Evolutionary conservation across 495 filamentous ascomycete genomes (phyloP).

Genomic region (Hyaloscypha finlandica): DNA sequence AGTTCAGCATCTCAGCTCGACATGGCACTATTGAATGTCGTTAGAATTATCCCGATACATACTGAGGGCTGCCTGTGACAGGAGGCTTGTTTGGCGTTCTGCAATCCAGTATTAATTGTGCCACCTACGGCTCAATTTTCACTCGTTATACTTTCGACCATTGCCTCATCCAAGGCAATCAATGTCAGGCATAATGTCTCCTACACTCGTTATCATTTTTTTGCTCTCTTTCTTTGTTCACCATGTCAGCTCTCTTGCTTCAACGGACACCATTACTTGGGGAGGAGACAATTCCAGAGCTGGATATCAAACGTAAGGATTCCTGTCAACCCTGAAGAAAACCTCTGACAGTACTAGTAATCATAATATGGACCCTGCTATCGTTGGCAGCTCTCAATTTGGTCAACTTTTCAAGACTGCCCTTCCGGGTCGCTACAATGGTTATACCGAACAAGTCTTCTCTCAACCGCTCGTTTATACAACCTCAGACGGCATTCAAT

Average conservation of each 20-base stretch:
- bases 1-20: background rate
- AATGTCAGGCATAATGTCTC: conserved; percentile 23
- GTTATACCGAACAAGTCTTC: conserved; percentile 42
- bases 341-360: conserved; percentile 33
- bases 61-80: background rate
- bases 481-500: conserved; percentile 41
- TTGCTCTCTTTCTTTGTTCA: conserved; percentile 25
- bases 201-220: conserved; percentile 19
- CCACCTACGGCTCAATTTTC: background rate
- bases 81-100: background rate
- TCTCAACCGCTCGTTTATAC: conserved; percentile 53
- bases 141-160: conserved; percentile 4
- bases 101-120: background rate
- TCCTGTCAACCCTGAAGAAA: background rate
- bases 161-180: background rate
- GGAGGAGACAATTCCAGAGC: conserved; percentile 48
- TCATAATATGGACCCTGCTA: conserved; percentile 50
- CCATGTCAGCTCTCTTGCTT: conserved; percentile 29
- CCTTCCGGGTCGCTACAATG: conserved; percentile 41
- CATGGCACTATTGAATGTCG: background rate
- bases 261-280: conserved; percentile 49
- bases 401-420: conserved; percentile 44
- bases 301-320: conserved; percentile 44
- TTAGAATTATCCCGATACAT: background rate
- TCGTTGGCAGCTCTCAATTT: conserved; percentile 44